phyloP scores from a whole-genome alignment of 495 filamentous ascomycete species.

The Trichoderma gamsii region DNA sequence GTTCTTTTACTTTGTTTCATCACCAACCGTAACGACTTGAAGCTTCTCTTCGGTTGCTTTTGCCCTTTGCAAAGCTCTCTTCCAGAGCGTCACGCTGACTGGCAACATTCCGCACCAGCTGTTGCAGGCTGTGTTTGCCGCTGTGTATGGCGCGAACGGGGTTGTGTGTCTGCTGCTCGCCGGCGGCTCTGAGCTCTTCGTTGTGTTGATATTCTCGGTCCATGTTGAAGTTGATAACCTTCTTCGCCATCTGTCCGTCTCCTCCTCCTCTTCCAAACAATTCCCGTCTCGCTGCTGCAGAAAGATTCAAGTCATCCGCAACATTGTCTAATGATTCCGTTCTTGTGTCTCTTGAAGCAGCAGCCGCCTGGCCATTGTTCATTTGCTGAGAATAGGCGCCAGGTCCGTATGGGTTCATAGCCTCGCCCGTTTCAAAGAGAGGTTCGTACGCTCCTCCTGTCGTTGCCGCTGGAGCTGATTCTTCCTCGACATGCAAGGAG shows the following conservation, averaged over 20 bases:
- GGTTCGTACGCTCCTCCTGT: constrained; percentile 35
- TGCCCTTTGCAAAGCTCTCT: constrained; percentile 75
- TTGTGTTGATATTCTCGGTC: constrained; percentile 80
- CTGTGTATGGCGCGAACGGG: constrained; percentile 78
- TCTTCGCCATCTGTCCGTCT: constrained; percentile 34
- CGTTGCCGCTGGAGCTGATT: background rate
- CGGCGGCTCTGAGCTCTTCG: constrained; percentile 61
- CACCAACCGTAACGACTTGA: constrained; percentile 77
- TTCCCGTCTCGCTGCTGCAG: constrained; percentile 65
- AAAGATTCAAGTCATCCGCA: constrained; percentile 68
- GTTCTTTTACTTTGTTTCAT: background rate
- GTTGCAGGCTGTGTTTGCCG: constrained; percentile 72
- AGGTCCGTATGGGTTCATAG: background rate
- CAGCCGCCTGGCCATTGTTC: background rate
- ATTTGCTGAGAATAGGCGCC: background rate
- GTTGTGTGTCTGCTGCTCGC: constrained; percentile 64
- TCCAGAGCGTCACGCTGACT: constrained; percentile 78
- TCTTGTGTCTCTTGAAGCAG: constrained; percentile 18
- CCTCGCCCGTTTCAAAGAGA: constrained; percentile 25
- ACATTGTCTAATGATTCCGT: constrained; percentile 55
- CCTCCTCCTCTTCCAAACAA: constrained; percentile 64
- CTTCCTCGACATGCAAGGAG: constrained; percentile 35
- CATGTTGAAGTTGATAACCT: constrained; percentile 75
- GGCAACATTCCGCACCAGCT: constrained; percentile 75
- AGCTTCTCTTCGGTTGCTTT: constrained; percentile 69